These are phyloP conservation scores for Patellifolia procumbens DNA, from an alignment of 179 eudicot species.

Conservation along the genomic window DNA sequence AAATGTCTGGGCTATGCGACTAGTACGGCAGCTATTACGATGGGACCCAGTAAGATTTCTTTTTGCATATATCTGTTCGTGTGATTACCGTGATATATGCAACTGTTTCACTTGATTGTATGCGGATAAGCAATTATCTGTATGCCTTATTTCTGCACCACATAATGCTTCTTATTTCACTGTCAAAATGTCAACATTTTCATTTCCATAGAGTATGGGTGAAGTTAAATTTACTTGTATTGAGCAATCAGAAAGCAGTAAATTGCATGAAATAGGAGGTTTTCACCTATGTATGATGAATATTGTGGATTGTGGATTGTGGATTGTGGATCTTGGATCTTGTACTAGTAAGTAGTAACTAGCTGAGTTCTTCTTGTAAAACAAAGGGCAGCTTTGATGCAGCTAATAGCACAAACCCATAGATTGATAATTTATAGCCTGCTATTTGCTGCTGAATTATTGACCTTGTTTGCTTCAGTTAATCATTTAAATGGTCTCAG, in stretches of 20 bases:
- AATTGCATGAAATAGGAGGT: neutral
- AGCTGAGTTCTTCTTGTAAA: neutral
- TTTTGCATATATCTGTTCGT: neutral
- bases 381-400: neutral
- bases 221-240: neutral
- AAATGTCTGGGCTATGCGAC: conserved; percentile 82
- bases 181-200: neutral
- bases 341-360: no score
- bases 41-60: conserved; percentile 87
- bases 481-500: neutral
- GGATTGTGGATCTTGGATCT: no score
- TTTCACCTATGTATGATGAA: neutral
- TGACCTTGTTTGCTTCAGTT: neutral
- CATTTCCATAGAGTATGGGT: neutral
- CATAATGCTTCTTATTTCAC: neutral
- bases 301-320: neutral
- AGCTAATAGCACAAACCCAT: neutral
- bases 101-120: neutral
- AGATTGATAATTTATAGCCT: neutral
- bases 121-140: neutral
- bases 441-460: neutral
- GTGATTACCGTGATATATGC: neutral
- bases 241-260: neutral
- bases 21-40: conserved; percentile 79
- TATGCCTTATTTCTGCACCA: conserved; percentile 1